phyloP scores from a whole-genome alignment of 345 rosid genomes.

The Tarenaya hassleriana region DNA sequence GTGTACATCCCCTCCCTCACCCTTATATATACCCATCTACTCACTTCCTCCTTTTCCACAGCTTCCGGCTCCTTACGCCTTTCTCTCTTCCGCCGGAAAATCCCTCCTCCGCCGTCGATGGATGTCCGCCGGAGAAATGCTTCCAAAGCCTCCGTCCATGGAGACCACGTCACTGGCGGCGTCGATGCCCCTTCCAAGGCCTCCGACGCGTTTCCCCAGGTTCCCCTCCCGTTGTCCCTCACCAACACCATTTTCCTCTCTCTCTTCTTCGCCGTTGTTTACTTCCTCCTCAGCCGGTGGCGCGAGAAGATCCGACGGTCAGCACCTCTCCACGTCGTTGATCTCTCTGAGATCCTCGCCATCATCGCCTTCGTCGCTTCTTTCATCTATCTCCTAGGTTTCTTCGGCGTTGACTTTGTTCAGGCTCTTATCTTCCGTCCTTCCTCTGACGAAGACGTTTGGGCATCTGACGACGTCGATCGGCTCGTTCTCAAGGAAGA shows the following conservation, averaged over 20 bases:
- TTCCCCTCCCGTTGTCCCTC: conserved; percentile 39
- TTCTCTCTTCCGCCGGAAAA: background rate
- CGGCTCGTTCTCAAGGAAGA: conserved; percentile 30
- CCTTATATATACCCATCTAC: conserved; percentile 3
- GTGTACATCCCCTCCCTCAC: background rate
- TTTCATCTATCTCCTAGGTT: conserved; percentile 31
- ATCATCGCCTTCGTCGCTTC: conserved; percentile 29
- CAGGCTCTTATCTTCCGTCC: conserved; percentile 22
- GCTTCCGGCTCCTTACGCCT: background rate
- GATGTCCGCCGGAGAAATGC: conserved; percentile 25
- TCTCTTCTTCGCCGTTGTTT: conserved; percentile 46
- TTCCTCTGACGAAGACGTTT: conserved; percentile 36
- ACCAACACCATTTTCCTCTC: conserved; percentile 42
- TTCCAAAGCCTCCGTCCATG: background rate
- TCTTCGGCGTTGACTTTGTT: conserved; percentile 30
- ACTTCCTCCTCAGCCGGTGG: conserved; percentile 48
- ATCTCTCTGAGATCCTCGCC: conserved; percentile 36
- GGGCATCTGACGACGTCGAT: conserved; percentile 38
- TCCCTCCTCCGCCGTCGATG: conserved; percentile 16
- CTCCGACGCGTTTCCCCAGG: conserved; percentile 42
- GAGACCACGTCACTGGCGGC: background rate
- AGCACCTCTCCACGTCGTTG: conserved; percentile 32
- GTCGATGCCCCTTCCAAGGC: conserved; percentile 19
- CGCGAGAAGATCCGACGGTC: conserved; percentile 40
- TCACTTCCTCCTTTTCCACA: conserved; percentile 12